phyloP scores from a whole-genome alignment of 805 yeast species.

The Candida fluviatilis region DNA sequence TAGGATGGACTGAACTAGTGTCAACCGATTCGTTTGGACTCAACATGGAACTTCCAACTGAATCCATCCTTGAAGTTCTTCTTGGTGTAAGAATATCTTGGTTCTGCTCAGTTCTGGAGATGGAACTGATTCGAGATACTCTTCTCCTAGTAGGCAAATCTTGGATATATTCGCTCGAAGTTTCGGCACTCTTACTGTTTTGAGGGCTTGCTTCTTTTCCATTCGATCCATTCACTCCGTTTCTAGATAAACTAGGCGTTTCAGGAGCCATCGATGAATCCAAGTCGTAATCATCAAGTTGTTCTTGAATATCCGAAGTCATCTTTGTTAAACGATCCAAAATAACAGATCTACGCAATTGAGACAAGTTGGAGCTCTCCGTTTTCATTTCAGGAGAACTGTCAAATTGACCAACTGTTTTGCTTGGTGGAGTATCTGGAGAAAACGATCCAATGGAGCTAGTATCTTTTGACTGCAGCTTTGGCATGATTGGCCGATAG shows the following conservation, averaged over 20 bases:
- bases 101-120: no score
- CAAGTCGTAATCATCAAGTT: slow-evolving; percentile 18
- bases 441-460: slow-evolving; percentile 35
- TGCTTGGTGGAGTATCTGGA: slow-evolving; percentile 32
- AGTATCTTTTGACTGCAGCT: slow-evolving; percentile 11
- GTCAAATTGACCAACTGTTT: slow-evolving; percentile 4
- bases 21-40: background rate
- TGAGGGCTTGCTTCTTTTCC: no score
- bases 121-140: no score
- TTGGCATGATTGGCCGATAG: slow-evolving; percentile 1
- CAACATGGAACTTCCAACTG: background rate
- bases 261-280: background rate
- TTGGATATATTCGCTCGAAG: no score
- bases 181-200: no score
- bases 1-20: background rate
- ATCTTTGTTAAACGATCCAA: slow-evolving; percentile 36
- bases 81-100: background rate
- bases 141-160: no score
- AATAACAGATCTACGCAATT: slow-evolving; percentile 32
- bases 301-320: slow-evolving; percentile 34
- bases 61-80: background rate
- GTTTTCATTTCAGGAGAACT: slow-evolving; percentile 7
- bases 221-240: no score
- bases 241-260: no score
- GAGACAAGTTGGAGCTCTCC: slow-evolving; percentile 7